Evolutionary conservation across 129 eudicot genomes (phyloP).

Genomic region (Erigeron canadensis): DNA sequence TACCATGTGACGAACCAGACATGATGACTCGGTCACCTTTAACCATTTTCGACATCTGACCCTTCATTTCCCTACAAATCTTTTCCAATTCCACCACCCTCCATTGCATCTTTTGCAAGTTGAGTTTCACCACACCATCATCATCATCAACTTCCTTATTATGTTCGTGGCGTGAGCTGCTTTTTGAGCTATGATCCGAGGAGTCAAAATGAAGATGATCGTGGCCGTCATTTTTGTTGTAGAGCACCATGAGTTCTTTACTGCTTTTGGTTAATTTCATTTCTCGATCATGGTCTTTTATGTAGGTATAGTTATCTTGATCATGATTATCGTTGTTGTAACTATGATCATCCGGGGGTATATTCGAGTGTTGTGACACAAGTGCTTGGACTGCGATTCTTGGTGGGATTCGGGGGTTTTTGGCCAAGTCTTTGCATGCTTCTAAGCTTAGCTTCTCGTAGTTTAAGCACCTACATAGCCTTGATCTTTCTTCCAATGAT

Average conservation of each 20-base stretch:
- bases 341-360: slow-evolving; percentile 13
- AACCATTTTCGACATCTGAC: slow-evolving; percentile 74
- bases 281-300: slow-evolving; percentile 21
- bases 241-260: slow-evolving; percentile 44
- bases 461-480: slow-evolving; percentile 80
- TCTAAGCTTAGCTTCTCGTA: slow-evolving; percentile 78
- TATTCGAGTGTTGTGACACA: slow-evolving; percentile 53
- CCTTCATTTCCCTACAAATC: slow-evolving; percentile 77
- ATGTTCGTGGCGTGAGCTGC: slow-evolving; percentile 27
- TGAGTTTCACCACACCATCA: slow-evolving; percentile 52
- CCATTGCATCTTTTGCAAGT: slow-evolving; percentile 79
- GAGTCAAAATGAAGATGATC: slow-evolving; percentile 30
- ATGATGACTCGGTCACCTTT: slow-evolving; percentile 29
- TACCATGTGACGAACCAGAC: slow-evolving; percentile 17
- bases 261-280: slow-evolving; percentile 33
- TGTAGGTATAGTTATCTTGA: slow-evolving; percentile 31
- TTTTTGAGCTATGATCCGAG: slow-evolving; percentile 29
- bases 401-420: slow-evolving; percentile 84
- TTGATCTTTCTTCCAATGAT: slow-evolving; percentile 74
- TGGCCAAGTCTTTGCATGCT: slow-evolving; percentile 91
- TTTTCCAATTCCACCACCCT: slow-evolving; percentile 90
- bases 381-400: slow-evolving; percentile 77
- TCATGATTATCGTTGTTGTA: slow-evolving; percentile 16
- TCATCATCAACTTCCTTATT: slow-evolving; percentile 39
- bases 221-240: slow-evolving; percentile 29